phyloP scores from a whole-genome alignment of 345 rosid species.

The Mangifera indica region DNA sequence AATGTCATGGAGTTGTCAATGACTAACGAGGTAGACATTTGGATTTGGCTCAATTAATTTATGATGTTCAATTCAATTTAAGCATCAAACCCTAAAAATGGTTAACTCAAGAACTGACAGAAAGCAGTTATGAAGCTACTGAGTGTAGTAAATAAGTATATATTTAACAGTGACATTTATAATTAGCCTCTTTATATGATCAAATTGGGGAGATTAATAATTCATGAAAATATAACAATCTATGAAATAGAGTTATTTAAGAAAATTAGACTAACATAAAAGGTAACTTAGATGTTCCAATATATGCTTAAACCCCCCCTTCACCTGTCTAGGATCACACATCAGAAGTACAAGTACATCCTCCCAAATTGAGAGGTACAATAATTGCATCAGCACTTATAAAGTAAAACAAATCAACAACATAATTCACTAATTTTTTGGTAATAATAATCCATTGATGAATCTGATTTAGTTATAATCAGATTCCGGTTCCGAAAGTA shows the following conservation, averaged over 20 bases:
- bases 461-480: background rate
- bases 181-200: background rate
- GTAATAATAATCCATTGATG: constrained; percentile 1
- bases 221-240: background rate
- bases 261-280: background rate
- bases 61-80: no score
- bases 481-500: background rate
- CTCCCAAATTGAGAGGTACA: background rate
- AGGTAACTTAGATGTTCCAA: background rate
- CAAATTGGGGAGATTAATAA: background rate
- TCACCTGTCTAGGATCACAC: background rate
- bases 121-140: background rate
- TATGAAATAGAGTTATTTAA: background rate
- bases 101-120: no score
- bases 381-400: background rate
- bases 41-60: no score
- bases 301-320: no score
- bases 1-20: no score
- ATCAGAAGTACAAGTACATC: background rate
- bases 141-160: background rate
- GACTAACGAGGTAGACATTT: no score
- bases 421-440: background rate
- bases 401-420: background rate
- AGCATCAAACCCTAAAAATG: no score
- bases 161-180: background rate